Conservation (phyloP, 2,329 filamentous ascomycete species). For the Beauveria asiatica region DNA sequence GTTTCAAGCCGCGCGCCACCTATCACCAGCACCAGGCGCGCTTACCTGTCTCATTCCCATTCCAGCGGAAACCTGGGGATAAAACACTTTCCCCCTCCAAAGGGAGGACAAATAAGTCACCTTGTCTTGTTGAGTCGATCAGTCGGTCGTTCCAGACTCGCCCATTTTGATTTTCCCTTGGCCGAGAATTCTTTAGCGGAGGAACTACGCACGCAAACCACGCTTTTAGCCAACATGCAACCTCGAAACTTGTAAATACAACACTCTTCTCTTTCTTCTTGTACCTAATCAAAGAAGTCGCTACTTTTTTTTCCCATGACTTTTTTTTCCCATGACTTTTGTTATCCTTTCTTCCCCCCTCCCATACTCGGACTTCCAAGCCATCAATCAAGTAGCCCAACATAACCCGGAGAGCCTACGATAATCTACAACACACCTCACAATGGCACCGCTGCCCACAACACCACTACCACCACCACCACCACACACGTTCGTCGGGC, state of each 20-base stretch:
- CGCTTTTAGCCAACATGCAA: too few relatives aligned
- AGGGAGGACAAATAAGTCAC: neutral
- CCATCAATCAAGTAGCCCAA: neutral
- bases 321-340: too few relatives aligned
- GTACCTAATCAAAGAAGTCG: too few relatives aligned
- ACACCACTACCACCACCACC: neutral
- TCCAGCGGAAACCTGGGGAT: neutral
- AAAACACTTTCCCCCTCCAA: neutral
- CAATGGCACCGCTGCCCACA: neutral
- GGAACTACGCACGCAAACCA: too few relatives aligned
- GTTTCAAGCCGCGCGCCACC: neutral
- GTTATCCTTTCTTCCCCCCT: too few relatives aligned
- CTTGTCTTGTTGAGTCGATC: neutral
- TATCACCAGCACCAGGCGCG: neutral
- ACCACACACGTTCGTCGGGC: neutral
- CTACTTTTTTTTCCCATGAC: too few relatives aligned
- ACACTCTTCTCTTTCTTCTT: too few relatives aligned
- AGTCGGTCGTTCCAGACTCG: neutral
- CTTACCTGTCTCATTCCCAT: neutral
- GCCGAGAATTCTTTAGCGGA: neutral
- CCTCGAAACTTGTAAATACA: too few relatives aligned
- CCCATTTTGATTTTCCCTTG: too few relatives aligned
- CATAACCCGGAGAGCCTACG: neutral
- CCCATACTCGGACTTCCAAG: too few relatives aligned
- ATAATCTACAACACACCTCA: neutral